phyloP scores from a whole-genome alignment of 2,329 filamentous ascomycete genomes.

The Sporothrix inflata region DNA sequence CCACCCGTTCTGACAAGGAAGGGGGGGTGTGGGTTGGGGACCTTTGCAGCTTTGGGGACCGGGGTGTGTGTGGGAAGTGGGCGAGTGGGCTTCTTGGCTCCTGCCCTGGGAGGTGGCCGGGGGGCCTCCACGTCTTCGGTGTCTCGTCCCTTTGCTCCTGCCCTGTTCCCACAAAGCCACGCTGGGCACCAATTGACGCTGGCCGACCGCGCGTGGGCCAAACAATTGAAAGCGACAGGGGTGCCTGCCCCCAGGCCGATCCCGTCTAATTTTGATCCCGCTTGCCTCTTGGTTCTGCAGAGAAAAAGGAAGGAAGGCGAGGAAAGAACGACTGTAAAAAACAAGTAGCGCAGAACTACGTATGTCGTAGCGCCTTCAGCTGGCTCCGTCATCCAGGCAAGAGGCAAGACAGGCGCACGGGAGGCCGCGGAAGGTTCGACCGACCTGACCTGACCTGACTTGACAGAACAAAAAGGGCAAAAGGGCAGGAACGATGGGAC shows the following conservation, averaged over 20 bases:
- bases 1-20: slow-evolving; percentile 19
- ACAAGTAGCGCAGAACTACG: slow-evolving; percentile 17
- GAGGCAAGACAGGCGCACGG: slow-evolving; percentile 6
- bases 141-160: slow-evolving; percentile 21
- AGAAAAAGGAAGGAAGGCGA: slow-evolving; percentile 16
- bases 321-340: neutral
- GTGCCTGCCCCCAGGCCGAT: slow-evolving; percentile 26
- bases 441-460: neutral
- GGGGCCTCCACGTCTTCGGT: slow-evolving; percentile 20
- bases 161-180: neutral
- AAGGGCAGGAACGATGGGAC: slow-evolving; percentile 12
- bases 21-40: slow-evolving; percentile 21
- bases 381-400: slow-evolving; percentile 18
- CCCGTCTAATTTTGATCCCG: slow-evolving; percentile 29
- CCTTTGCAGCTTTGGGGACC: neutral
- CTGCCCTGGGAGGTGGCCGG: neutral
- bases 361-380: slow-evolving; percentile 16
- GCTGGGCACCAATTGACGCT: slow-evolving; percentile 14
- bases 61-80: slow-evolving; percentile 7
- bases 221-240: slow-evolving; percentile 9
- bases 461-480: neutral
- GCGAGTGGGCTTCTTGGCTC: slow-evolving; percentile 12
- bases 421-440: slow-evolving; percentile 26
- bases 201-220: slow-evolving; percentile 2
- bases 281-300: neutral